Evolutionary conservation across 129 eudicot genomes (phyloP).

Genomic region (Arctium lappa): DNA sequence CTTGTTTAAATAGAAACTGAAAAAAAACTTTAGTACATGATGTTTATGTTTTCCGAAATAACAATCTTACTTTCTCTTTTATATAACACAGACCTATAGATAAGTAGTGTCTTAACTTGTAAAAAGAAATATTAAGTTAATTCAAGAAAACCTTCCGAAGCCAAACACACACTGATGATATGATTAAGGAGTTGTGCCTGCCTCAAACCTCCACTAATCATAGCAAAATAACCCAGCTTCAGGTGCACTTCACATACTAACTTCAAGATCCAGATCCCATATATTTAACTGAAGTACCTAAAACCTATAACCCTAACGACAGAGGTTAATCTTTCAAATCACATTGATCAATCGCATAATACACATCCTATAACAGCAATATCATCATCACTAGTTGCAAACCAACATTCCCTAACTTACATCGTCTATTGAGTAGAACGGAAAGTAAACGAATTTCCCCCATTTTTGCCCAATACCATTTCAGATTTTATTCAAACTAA

Average conservation of each 20-base stretch:
- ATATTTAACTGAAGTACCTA: not conserved
- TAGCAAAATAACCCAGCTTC: not conserved
- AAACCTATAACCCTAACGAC: constrained; percentile 11
- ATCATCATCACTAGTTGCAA: constrained; percentile 1
- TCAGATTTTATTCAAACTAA: not conserved
- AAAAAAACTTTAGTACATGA: not conserved
- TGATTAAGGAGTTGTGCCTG: not conserved
- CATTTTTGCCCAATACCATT: not conserved
- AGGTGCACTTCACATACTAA: constrained; percentile 1
- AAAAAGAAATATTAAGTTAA: not conserved
- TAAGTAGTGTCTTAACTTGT: not conserved
- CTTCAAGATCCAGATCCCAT: constrained; percentile 26
- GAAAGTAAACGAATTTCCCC: not conserved
- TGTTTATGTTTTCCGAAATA: not conserved
- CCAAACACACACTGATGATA: not conserved
- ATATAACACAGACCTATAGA: not conserved
- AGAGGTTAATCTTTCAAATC: not conserved
- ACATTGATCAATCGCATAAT: not conserved
- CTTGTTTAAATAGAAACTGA: not conserved
- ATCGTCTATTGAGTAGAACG: constrained; percentile 1
- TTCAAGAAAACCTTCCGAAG: constrained; percentile 1
- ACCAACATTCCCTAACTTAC: constrained; percentile 19
- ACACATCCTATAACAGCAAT: not conserved
- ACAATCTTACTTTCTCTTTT: not conserved
- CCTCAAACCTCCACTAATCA: constrained; percentile 7